Conservation (phyloP, 1,139 yeast species). For the Hemisphaericaspora lyxosophila region DNA sequence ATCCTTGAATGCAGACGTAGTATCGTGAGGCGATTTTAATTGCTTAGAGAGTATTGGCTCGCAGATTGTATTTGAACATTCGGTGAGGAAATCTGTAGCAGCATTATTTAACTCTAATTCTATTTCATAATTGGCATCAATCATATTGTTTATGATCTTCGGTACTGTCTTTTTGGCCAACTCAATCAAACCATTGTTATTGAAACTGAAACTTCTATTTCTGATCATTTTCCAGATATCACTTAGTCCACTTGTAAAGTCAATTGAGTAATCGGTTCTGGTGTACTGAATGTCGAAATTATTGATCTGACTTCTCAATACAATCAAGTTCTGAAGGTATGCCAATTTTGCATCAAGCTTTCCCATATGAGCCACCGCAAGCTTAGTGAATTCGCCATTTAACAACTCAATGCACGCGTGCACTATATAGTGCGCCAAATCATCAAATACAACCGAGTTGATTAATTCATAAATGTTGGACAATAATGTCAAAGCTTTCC, state of each 20-base stretch:
- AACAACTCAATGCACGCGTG: constrained; percentile 68
- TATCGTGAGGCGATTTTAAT: constrained; percentile 12
- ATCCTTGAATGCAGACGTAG: constrained; percentile 36
- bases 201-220: constrained; percentile 34
- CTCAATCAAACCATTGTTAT: constrained; percentile 50
- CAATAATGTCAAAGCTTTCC: constrained; percentile 66
- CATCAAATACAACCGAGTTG: constrained; percentile 78
- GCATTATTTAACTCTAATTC: constrained; percentile 70
- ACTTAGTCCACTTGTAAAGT: constrained; percentile 70
- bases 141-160: constrained; percentile 78
- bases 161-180: constrained; percentile 75
- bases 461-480: constrained; percentile 80
- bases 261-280: constrained; percentile 71
- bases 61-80: constrained; percentile 37
- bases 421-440: constrained; percentile 82
- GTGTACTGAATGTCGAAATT: constrained; percentile 80
- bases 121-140: constrained; percentile 79
- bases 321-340: constrained; percentile 68
- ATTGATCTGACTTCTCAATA: constrained; percentile 68
- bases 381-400: constrained; percentile 52
- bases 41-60: constrained; percentile 28
- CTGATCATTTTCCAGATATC: constrained; percentile 53
- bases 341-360: constrained; percentile 63
- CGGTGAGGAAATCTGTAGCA: constrained; percentile 60
- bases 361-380: constrained; percentile 38